A percentile compares a stretch with the other conserved stretches of the same genome.
These are phyloP conservation scores for Mercurialis annua DNA, from an alignment of 345 rosid genomes.

Conservation along the genomic window DNA sequence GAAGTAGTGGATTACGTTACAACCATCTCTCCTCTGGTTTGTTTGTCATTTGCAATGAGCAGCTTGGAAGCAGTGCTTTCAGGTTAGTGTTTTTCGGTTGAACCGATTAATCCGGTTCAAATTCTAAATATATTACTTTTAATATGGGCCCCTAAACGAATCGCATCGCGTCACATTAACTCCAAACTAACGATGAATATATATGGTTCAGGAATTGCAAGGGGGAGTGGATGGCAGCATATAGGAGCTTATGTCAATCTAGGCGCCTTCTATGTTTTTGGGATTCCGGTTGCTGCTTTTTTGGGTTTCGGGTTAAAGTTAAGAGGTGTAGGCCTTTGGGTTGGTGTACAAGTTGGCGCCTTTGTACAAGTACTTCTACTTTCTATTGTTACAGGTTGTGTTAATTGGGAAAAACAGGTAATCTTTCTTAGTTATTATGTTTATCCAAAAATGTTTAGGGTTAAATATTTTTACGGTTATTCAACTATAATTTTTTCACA, in stretches of 20 bases:
- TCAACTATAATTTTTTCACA: no score
- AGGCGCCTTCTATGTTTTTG: constrained; percentile 19
- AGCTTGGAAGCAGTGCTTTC: constrained; percentile 24
- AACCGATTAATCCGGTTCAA: no score
- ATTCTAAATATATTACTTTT: not conserved
- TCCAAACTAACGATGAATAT: no score
- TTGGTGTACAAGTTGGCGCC: constrained; percentile 23
- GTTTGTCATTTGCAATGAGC: constrained; percentile 21
- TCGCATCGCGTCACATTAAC: not conserved
- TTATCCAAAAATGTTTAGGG: no score
- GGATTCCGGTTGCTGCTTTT: constrained; percentile 21
- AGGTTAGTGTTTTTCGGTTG: no score
- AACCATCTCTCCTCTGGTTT: constrained; percentile 22
- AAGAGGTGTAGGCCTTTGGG: constrained; percentile 25
- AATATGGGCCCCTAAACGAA: not conserved
- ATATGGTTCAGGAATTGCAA: constrained; percentile 20
- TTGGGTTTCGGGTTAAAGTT: constrained; percentile 20
- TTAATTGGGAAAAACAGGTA: constrained; percentile 26
- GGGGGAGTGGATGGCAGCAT: constrained; percentile 27
- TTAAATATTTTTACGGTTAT: no score
- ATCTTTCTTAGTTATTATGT: no score
- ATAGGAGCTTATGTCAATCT: constrained; percentile 21
- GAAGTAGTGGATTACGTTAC: constrained; percentile 29
- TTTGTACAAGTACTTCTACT: constrained; percentile 11
- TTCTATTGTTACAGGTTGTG: constrained; percentile 9